Conservation (phyloP, 2,329 filamentous ascomycete genomes). For the Sclerotinia glacialis region DNA sequence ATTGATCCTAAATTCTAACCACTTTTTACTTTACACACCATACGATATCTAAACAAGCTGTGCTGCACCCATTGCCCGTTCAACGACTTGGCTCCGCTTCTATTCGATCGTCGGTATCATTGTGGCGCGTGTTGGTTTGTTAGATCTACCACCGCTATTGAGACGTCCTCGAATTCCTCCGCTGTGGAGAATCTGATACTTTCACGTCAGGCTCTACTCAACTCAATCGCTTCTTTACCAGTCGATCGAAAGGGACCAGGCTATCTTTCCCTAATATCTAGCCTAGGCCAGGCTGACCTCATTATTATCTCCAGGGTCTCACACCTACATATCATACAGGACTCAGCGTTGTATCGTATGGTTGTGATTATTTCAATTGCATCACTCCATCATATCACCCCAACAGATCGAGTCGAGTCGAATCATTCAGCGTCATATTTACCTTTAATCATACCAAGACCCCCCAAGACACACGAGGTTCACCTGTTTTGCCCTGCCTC, state of each 20-base stretch:
- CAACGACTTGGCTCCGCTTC: slow-evolving; percentile 20
- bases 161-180: background rate
- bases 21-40: background rate
- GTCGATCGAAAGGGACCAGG: slow-evolving; percentile 1
- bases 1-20: background rate
- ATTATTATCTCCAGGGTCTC: slow-evolving; percentile 14
- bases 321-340: slow-evolving; percentile 18
- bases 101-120: slow-evolving; percentile 10
- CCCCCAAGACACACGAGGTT: slow-evolving; percentile 5
- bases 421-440: slow-evolving; percentile 10
- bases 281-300: slow-evolving; percentile 18
- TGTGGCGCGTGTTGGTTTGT: slow-evolving; percentile 17
- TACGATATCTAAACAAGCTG: background rate
- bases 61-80: slow-evolving; percentile 18
- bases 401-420: background rate
- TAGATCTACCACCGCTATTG: slow-evolving; percentile 5
- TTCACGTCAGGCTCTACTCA: slow-evolving; percentile 19
- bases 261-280: slow-evolving; percentile 9
- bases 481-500: slow-evolving; percentile 3
- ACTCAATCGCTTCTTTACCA: background rate
- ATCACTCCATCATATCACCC: slow-evolving; percentile 8
- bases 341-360: slow-evolving; percentile 17
- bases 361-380: slow-evolving; percentile 11
- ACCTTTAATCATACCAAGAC: background rate
- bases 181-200: slow-evolving; percentile 14